Base-by-base conservation (phyloP, 495 filamentous ascomycete species). In the Cairneyella variabilis region DNA sequence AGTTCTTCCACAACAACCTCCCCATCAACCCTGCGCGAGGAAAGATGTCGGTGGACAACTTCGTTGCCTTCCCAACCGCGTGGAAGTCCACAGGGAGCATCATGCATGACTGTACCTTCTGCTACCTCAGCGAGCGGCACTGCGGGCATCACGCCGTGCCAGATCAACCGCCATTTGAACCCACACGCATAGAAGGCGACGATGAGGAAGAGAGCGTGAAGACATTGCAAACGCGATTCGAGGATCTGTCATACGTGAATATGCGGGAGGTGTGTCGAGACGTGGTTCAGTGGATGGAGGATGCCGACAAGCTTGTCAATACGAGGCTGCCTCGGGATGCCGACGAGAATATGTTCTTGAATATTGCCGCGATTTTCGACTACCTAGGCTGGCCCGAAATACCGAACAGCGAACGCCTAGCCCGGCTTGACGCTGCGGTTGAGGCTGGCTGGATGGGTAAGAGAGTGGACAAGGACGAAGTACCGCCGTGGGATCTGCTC, bases 391-490 rank as follows among this genome's bases (percentile, higher is more conserved):
- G 42, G 42, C 22, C 22, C 4, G 42, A 45, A 45, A 16, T 14
- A 16, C 21, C 4, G 42, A 45, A 45, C 22, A 45, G 42, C 42
- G 42, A 45, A 45, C 22, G 2, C 22, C 42, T 45, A 45, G 21
- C 18, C 21, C 42, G 42, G 42, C 42, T 45, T 45, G 42, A 45
- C 22, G 22, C 42, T 25, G 42, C 42, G 4, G 42, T 45, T 45
- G 42, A 45, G 2, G 42, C 42, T 45, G 42, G 42, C 22, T 45
- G 42, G 42, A 45, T 4, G 12, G 42, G 42, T 45, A 45, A 45
- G 21, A 45, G 23, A 23, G 42, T 45, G 42, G 42, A 45, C 22
- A 45, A 45, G 42, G 42, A 45, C 22, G 42, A 45, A 45, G 42
- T 45, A 27, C 20, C 42, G 21, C 42, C 42, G 22, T 45, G 42